Base-by-base conservation (phyloP, 2,329 filamentous ascomycete species). In the Fusarium sp. region DNA sequence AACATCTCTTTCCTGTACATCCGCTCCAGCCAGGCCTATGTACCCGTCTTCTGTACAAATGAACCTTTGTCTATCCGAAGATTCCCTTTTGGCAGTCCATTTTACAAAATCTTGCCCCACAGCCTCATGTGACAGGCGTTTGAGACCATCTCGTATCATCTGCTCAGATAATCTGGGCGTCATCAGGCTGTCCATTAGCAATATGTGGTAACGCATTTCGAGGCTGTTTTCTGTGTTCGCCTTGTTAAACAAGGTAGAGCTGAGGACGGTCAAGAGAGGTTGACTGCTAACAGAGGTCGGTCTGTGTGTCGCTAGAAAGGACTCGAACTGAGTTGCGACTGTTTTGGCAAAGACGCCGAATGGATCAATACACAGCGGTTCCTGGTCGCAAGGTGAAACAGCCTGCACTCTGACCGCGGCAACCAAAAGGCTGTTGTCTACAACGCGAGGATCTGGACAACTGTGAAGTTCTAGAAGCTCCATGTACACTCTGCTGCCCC, bases 291-390 rank as follows among this genome's bases (percentile, higher is more conserved):
- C 13, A 4, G 39, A 24, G 1, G 24, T 50, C 20, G 16, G 18
- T 20, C 33, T 29, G 8, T 45, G 29, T 6, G 20, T 13, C 8
- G 18, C 6, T 18, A 56, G 27, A 24, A 59, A 29, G 3, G 18
- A 9, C 11, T 9, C 20, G 9, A 65, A 8, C 11, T 31, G 45
- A 29, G 4, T 6, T 16, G 5, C 14, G 29, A 31, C 10, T 7
- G 9, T 18, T 0, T 13, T 33, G 27, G 14, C 13, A 13, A 58
- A 10, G 7, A 20, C 18, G 0, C 20, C 4, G 2, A 6, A 0
- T 4, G 24, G 24, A 13, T 10, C 6, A 7, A 24, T 16, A 24
- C 5, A 9, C 0, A 64, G 4, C 3, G 52, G 18, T 4, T 65
- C 27, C 2, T 6, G 8, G 3, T 43, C 50, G 1, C 22, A n/a